Evolutionary conservation across 192 early-diverging fungal genomes (phyloP), one percentile per base, ranked within the genome.

Genomic region (Podila minutissima): DNA sequence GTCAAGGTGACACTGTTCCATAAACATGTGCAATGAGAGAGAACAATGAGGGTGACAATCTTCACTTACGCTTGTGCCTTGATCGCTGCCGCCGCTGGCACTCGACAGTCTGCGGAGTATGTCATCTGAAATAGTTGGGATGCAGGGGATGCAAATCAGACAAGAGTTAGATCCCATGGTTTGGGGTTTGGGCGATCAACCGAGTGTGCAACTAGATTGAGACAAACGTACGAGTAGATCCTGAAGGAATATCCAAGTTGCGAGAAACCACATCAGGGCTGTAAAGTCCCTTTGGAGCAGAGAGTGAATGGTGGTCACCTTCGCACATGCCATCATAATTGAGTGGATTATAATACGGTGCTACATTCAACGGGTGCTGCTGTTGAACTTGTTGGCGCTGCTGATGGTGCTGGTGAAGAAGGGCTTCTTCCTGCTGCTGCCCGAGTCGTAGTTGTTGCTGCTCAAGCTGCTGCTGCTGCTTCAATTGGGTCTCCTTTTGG

Each of bases 401-500:
- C 33, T 48, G 64, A 38, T 74, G 65, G 20, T 74, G 65, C 22
- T 72, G 71, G 37, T 65, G 71, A 28, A 64, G 71, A 6, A 59
- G 63, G 11, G 64, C 38, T 32, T 72, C 62, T 49, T 74, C 64
- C 41, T 74, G 73, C 50, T 67, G 71, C 24, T 49, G 37, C 48
- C 62, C 48, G 33, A 62, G 59, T 62, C 12, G 49, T 41, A 59
- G 64, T 28, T 48, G 38, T 22, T 24, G 20, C n/a, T 64, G 65
- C 58, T 62, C 64, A 33, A 51, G 66, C 19, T 74, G 73, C 17
- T 59, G 61, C 33, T 67, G 66, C 20, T 75, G 74, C 15, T 75
- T 68, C 32, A 71, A 64, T 57, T 77, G 63, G 41, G 15, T 17
- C 41, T 32, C 59, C 33, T 71, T 46, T 57, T 72, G 75, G 6